These are phyloP conservation scores for Effrenium voratum DNA, from an alignment of 73 alveolate genomes.

Conservation along the genomic window DNA sequence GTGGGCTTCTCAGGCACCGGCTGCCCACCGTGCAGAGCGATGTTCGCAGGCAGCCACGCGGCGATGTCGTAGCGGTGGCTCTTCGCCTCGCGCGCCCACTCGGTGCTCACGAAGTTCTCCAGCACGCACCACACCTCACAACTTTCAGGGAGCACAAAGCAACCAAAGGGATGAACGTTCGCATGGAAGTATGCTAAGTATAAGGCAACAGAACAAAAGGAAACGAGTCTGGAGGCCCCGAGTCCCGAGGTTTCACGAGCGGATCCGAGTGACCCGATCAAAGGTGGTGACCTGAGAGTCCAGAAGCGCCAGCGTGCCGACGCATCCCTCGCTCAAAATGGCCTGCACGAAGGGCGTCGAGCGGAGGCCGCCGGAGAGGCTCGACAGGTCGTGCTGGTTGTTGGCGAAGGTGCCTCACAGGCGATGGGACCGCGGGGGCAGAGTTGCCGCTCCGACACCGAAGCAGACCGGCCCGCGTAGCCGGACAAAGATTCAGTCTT, in stretches of 20 bases:
- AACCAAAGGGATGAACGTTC: too few species aligned
- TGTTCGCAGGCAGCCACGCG: constrained; percentile 43
- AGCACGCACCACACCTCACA: constrained; percentile 77
- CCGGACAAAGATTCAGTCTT: background rate
- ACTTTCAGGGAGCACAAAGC: background rate
- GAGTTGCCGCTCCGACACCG: background rate
- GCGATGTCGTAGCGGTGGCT: background rate
- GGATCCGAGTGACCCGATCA: too few species aligned
- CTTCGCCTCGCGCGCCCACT: constrained; percentile 74
- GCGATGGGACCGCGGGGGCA: background rate
- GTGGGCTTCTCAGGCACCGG: constrained; percentile 81
- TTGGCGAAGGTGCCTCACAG: constrained; percentile 70
- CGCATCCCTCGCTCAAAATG: constrained; percentile 26
- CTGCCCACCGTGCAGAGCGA: constrained; percentile 67
- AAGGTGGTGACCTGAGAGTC: constrained; percentile 79
- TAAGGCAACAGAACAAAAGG: too few species aligned
- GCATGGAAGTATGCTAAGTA: too few species aligned
- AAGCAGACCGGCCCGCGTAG: background rate
- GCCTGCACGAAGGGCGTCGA: constrained; percentile 77
- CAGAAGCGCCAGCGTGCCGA: constrained; percentile 56
- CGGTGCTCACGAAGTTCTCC: constrained; percentile 85
- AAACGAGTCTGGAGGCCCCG: too few species aligned
- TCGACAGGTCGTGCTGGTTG: constrained; percentile 83
- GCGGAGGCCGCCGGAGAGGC: constrained; percentile 34
- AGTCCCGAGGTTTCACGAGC: too few species aligned